Evolutionary conservation across 305 asterid genomes (phyloP).

Genomic region (Fraxinus ornus): DNA sequence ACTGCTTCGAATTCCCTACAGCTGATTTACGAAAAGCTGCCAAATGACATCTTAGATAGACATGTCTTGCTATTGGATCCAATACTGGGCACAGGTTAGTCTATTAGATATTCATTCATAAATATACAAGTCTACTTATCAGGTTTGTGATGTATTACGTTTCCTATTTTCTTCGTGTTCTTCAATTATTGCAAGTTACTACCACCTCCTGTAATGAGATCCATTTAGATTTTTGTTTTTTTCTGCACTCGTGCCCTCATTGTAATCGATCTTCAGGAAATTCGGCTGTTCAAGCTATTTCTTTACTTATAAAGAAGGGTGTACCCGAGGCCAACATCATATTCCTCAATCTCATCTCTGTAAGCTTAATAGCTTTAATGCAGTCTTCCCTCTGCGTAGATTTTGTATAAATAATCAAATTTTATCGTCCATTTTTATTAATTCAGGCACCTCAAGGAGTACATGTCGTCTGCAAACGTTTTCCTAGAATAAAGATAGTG

Average conservation of each 20-base stretch:
- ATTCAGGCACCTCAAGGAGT: conserved; percentile 96
- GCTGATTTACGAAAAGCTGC: conserved; percentile 87
- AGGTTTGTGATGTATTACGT: background rate
- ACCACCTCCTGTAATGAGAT: background rate
- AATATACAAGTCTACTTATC: background rate
- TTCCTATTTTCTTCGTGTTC: background rate
- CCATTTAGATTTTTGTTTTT: background rate
- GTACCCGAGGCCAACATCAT: conserved; percentile 91
- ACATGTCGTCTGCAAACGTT: conserved; percentile 82
- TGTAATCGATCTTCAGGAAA: conserved; percentile 53
- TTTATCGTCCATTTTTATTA: background rate
- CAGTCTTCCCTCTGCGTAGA: background rate
- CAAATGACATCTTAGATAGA: conserved; percentile 75
- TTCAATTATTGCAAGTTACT: background rate
- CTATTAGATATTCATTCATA: background rate
- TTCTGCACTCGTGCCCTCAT: background rate
- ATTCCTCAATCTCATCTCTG: conserved; percentile 92
- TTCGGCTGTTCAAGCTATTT: conserved; percentile 90
- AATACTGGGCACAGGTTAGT: conserved; percentile 81
- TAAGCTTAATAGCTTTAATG: conserved; percentile 34
- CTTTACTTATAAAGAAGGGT: conserved; percentile 85
- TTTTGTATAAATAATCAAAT: background rate
- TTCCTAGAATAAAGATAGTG: conserved; percentile 88
- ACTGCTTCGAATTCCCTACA: conserved; percentile 30
- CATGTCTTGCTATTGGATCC: conserved; percentile 88